Conservation (phyloP, 306 rosid genomes). For the Rubus idaeus region DNA sequence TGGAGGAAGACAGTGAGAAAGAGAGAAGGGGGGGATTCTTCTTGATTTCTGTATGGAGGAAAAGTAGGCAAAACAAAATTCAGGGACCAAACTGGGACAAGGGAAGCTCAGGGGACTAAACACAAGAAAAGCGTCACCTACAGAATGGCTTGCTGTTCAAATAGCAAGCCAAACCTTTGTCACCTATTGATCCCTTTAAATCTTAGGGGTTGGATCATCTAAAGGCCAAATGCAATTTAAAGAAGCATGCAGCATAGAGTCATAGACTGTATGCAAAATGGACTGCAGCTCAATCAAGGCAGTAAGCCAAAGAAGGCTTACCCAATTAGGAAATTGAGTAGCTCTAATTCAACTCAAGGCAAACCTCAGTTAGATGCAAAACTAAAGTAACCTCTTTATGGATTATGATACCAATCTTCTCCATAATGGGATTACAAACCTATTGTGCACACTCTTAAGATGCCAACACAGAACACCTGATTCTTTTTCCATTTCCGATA, state of each 20-base stretch:
- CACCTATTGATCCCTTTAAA: neutral
- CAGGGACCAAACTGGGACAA: neutral
- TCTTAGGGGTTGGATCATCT: neutral
- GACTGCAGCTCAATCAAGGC: neutral
- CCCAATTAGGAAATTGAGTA: neutral
- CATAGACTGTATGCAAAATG: neutral
- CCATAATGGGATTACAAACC: neutral
- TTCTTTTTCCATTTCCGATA: neutral
- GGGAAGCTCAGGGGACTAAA: neutral
- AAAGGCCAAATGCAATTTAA: neutral
- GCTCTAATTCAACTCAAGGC: neutral
- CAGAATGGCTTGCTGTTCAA: neutral
- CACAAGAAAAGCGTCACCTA: neutral
- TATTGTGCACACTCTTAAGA: neutral
- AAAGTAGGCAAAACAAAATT: no score
- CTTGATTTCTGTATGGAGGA: neutral
- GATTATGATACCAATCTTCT: neutral
- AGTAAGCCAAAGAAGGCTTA: neutral
- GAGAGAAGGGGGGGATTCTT: neutral
- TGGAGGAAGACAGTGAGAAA: neutral
- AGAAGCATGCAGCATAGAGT: neutral
- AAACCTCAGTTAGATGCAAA: slow-evolving; percentile 2
- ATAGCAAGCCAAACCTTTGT: neutral
- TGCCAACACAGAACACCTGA: neutral
- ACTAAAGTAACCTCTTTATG: neutral